phyloP scores from a whole-genome alignment of 2,329 filamentous ascomycete genomes.

The Waltergamsia citrina region DNA sequence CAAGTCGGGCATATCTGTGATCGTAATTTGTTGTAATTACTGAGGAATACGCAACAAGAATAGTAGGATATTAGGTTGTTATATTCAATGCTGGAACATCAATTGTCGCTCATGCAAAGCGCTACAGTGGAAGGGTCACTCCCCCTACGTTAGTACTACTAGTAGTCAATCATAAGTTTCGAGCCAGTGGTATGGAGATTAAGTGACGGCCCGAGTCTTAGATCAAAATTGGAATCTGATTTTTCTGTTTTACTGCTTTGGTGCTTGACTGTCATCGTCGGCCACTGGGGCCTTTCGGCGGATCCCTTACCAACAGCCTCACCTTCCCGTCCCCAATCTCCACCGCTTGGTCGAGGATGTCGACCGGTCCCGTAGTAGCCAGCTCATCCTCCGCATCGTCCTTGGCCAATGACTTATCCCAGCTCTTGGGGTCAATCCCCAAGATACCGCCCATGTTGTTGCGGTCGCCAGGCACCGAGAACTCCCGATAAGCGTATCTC shows the following conservation, averaged over 20 bases:
- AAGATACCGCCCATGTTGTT: constrained; percentile 70
- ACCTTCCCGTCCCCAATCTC: constrained; percentile 61
- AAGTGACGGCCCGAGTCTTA: too few species aligned
- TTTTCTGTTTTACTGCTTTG: constrained; percentile 19
- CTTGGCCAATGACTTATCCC: constrained; percentile 49
- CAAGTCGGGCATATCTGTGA: too few species aligned
- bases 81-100: neutral
- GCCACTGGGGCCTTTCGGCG: constrained; percentile 45
- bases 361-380: constrained; percentile 28
- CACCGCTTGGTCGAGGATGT: constrained; percentile 55
- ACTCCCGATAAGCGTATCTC: constrained; percentile 93
- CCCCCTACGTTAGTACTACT: neutral
- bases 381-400: constrained; percentile 31
- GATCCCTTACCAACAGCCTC: constrained; percentile 52
- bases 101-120: neutral
- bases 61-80: too few species aligned
- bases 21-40: too few species aligned
- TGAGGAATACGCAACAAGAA: too few species aligned
- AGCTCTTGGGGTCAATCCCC: constrained; percentile 58
- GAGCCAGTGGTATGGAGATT: too few species aligned
- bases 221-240: too few species aligned
- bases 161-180: too few species aligned
- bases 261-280: constrained; percentile 25
- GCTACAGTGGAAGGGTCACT: neutral
- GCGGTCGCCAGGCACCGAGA: constrained; percentile 89